Evolutionary conservation across 1,284 basidiomycete species (phyloP).

Genomic region (Ceratobasidium sp.): DNA sequence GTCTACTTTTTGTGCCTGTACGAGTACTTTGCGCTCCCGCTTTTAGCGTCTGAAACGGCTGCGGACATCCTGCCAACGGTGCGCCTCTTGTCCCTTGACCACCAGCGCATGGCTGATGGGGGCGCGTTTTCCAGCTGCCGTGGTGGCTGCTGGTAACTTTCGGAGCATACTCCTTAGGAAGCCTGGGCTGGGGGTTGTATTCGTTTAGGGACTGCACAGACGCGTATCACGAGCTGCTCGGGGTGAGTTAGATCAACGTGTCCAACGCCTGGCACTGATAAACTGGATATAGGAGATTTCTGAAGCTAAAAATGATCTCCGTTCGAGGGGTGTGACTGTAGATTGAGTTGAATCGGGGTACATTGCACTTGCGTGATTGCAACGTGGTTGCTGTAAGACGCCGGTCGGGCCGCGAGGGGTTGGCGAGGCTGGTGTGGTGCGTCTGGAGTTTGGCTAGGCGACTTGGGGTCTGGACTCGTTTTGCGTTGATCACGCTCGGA

Average conservation of each 20-base stretch:
- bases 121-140: no score
- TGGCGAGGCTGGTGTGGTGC: no score
- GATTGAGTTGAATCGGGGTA: conserved; percentile 59
- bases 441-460: no score
- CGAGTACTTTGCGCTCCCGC: conserved; percentile 65
- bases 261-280: background rate
- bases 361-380: background rate
- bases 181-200: conserved; percentile 75
- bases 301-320: conserved; percentile 75
- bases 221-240: conserved; percentile 74
- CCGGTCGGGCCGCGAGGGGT: no score
- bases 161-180: conserved; percentile 77
- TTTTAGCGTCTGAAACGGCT: conserved; percentile 61
- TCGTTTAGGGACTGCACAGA: conserved; percentile 80
- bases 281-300: conserved; percentile 69
- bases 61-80: conserved; percentile 59
- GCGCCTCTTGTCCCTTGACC: background rate
- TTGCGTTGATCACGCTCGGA: no score
- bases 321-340: conserved; percentile 71
- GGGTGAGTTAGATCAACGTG: conserved; percentile 57
- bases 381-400: background rate
- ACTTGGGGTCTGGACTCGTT: no score
- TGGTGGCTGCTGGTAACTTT: conserved; percentile 82
- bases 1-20: conserved; percentile 68
- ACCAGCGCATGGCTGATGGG: conserved; percentile 61